Evolutionary conservation across 208 protist genomes (phyloP), one percentile per base, ranked within the genome.

Genomic region (Histomonas meleagridis): DNA sequence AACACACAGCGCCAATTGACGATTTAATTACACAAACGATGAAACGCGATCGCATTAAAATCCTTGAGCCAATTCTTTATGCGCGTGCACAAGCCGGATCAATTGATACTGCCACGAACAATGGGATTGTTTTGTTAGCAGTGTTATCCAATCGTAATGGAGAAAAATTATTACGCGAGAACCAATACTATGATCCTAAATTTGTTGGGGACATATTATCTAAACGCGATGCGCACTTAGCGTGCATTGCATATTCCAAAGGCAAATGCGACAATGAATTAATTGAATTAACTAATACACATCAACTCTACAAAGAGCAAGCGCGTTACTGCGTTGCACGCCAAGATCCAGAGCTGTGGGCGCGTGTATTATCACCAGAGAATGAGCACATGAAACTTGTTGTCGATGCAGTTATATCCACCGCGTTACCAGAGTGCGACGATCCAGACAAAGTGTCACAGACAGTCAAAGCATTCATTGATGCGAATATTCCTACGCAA

Each of bases 401-500:
- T 14, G 96, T 99, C 79, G 98, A 99, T 94, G 96, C 98, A 79
- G 98, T 99, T 28, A 97, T 99, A 70, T 97, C 98, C 93, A 98
- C 96, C 23, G 98, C 98, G 18, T 94, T 99, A n/a, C 98, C 98
- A 57, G 97, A 98, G 94, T 95, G 95, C 48, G 96, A 97, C 91
- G 96, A 97, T 49, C 96, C 97, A 60, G 97, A 99, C 90, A 97
- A 99, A 93, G 98, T 99, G 14, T 98, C 97, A 70, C 95, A 95
- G 4, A 98, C 98, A 26, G 98, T 99, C 81, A 97, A 97, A 91
- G 98, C 98, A 23, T 99, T 99, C 95, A 99, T 99, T 97, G 96
- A 95, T 92, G 98, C 98, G 57, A 96, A 99, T 90, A 94, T 99
- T 49, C 98, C 98, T 65, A 97, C 98, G 79, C 97, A 99, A 94